phyloP scores from a whole-genome alignment of 2,329 filamentous ascomycete species.

The Myriangium duriaei region DNA sequence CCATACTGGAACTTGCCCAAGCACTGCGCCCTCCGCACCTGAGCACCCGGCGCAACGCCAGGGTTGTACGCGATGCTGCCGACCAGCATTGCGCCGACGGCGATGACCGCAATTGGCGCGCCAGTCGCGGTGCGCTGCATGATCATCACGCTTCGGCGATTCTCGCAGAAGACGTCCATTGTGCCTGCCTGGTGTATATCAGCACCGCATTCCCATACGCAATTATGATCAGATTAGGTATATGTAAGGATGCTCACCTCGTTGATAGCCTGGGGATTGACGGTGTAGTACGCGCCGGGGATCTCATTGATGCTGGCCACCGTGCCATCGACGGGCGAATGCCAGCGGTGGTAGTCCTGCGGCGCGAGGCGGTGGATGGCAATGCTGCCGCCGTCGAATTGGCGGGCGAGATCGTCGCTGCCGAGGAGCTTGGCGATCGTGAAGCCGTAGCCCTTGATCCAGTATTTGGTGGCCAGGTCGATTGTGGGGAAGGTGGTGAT shows the following conservation, averaged over 20 bases:
- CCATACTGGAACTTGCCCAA: slow-evolving; percentile 31
- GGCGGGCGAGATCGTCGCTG: slow-evolving; percentile 18
- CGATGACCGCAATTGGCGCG: slow-evolving; percentile 25
- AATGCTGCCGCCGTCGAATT: slow-evolving; percentile 26
- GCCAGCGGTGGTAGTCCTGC: slow-evolving; percentile 32
- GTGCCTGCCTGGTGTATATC: slow-evolving; percentile 18
- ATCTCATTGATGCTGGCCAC: slow-evolving; percentile 26
- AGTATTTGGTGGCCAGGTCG: slow-evolving; percentile 28
- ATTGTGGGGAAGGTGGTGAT: slow-evolving; percentile 27
- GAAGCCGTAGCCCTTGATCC: slow-evolving; percentile 33
- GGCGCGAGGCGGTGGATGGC: slow-evolving; percentile 30
- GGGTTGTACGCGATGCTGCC: slow-evolving; percentile 30
- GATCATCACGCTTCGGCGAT: slow-evolving; percentile 29
- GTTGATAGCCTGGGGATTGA: slow-evolving; percentile 32
- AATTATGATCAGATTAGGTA: no score
- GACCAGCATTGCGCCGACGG: slow-evolving; percentile 34
- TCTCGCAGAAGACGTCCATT: slow-evolving; percentile 33
- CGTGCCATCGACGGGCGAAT: slow-evolving; percentile 24
- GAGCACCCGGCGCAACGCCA: slow-evolving; percentile 22
- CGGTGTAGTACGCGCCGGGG: slow-evolving; percentile 29
- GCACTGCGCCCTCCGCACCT: slow-evolving; percentile 28
- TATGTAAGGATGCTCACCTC: no score
- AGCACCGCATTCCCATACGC: background rate
- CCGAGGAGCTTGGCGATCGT: slow-evolving; percentile 22
- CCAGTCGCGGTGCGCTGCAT: slow-evolving; percentile 21